Percentiles rank a stretch among this genome's conserved stretches.
Conservation (phyloP, 2,329 filamentous ascomycete genomes). For the Fusarium brachygibbosum region DNA sequence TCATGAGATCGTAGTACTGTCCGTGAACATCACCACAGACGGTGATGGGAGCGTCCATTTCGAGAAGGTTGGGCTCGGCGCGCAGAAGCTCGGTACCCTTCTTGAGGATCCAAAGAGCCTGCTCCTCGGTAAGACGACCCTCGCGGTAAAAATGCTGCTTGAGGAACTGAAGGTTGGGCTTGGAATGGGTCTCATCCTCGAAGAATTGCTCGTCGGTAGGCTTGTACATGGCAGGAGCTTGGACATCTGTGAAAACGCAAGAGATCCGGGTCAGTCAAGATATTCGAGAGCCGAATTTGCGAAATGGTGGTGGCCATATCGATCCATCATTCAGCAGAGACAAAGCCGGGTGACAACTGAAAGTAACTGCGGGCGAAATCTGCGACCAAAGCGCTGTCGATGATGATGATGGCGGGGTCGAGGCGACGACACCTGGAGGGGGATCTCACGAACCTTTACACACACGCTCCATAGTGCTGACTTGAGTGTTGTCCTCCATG, state of each 20-base stretch:
- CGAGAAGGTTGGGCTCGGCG: conserved; percentile 92
- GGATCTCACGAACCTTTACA: conserved; percentile 84
- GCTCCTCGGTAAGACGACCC: conserved; percentile 95
- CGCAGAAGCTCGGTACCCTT: conserved; percentile 89
- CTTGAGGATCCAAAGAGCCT: conserved; percentile 94
- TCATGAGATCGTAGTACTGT: conserved; percentile 99
- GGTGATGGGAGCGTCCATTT: conserved; percentile 99
- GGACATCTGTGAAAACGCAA: conserved; percentile 77
- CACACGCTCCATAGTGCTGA: conserved; percentile 94
- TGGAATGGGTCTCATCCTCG: conserved; percentile 84
- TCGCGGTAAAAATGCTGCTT: conserved; percentile 99
- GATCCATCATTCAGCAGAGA: background rate
- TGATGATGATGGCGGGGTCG: conserved; percentile 44
- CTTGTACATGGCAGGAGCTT: conserved; percentile 93
- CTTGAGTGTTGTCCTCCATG: conserved; percentile 97
- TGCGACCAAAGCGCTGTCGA: conserved; percentile 33
- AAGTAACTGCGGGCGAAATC: conserved; percentile 23
- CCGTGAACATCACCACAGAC: conserved; percentile 98
- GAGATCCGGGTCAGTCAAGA: conserved; percentile 37
- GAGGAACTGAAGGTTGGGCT: conserved; percentile 92
- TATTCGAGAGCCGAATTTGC: conserved; percentile 4
- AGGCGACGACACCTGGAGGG: conserved; percentile 37
- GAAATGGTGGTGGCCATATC: background rate
- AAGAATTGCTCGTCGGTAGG: conserved; percentile 96
- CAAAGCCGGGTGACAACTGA: background rate